A percentile compares a stretch with the other conserved stretches of the same genome.
phyloP scores from a whole-genome alignment of 495 filamentous ascomycete genomes.

The Daldinia bambusicola region DNA sequence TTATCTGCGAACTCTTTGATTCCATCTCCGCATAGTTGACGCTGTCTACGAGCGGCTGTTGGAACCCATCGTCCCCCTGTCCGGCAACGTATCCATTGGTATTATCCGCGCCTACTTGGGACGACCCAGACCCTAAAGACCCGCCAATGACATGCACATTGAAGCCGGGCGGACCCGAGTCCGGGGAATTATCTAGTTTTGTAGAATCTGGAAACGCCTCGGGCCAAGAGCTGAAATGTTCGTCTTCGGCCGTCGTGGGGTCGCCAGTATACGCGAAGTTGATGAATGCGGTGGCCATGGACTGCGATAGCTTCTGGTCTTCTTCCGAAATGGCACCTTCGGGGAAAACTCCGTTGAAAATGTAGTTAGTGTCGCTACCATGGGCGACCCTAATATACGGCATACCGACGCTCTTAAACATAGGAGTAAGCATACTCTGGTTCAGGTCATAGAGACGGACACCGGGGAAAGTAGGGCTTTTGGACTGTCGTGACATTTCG shows the following conservation, averaged over 20 bases:
- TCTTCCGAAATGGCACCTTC: neutral
- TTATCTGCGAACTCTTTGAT: neutral
- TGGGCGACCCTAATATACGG: neutral
- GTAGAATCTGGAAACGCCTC: neutral
- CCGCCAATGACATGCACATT: neutral
- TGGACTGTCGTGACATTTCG: neutral
- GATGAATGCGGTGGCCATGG: neutral
- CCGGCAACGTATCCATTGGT: no score
- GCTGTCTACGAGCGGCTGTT: no score
- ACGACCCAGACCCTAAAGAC: neutral
- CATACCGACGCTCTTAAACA: neutral
- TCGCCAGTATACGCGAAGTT: neutral
- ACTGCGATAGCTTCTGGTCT: neutral
- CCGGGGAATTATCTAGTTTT: no score
- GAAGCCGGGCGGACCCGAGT: no score
- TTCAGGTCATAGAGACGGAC: neutral
- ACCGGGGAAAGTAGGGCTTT: neutral
- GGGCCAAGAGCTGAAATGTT: neutral
- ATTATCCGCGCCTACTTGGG: neutral
- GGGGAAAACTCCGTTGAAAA: neutral
- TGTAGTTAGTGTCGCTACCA: neutral
- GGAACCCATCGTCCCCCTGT: no score
- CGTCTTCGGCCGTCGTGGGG: neutral
- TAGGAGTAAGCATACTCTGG: neutral
- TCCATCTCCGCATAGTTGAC: neutral